Percentiles rank a stretch among this genome's conserved stretches.
Evolutionary conservation across 352 stramenopile genomes (phyloP).

Genomic region (Saprolegnia parasitica): DNA sequence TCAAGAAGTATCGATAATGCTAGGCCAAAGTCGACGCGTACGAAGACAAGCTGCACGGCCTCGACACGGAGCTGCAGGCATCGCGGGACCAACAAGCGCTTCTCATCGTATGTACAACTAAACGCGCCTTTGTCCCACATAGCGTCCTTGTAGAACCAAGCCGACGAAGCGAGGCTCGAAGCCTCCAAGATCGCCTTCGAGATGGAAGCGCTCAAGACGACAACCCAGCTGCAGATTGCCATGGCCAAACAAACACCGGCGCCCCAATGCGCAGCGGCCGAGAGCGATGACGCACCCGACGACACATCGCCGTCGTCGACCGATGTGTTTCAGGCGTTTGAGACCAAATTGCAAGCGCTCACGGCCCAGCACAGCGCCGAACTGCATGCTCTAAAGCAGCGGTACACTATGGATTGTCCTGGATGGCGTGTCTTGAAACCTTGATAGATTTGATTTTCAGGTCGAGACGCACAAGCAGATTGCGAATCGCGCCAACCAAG

Average conservation of each 20-base stretch:
- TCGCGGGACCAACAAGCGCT: not conserved
- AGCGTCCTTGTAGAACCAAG: constrained; percentile 22
- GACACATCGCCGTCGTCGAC: not conserved
- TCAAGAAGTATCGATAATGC: too few relatives aligned
- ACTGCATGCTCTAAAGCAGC: not conserved
- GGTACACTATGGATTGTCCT: not conserved
- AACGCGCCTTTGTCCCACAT: too few relatives aligned
- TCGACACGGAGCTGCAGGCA: constrained; percentile 25
- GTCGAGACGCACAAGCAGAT: constrained; percentile 61
- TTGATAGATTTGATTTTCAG: constrained; percentile 43
- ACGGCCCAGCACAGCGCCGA: not conserved
- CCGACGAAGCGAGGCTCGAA: constrained; percentile 15
- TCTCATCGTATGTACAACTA: not conserved
- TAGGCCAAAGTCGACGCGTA: constrained; percentile 27
- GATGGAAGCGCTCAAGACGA: constrained; percentile 15
- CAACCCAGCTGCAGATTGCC: not conserved
- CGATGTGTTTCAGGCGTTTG: not conserved
- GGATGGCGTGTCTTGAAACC: not conserved
- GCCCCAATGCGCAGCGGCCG: not conserved
- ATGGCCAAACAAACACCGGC: not conserved
- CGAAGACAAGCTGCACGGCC: constrained; percentile 12
- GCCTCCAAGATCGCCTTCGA: constrained; percentile 21
- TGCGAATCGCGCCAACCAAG: constrained; percentile 49
- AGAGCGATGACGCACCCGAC: not conserved
- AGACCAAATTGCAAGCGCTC: constrained; percentile 7